Evolutionary conservation across 164 flowering plant genomes (phyloP), one percentile per base, ranked within the genome.

Genomic region (Nelumbo lutea): DNA sequence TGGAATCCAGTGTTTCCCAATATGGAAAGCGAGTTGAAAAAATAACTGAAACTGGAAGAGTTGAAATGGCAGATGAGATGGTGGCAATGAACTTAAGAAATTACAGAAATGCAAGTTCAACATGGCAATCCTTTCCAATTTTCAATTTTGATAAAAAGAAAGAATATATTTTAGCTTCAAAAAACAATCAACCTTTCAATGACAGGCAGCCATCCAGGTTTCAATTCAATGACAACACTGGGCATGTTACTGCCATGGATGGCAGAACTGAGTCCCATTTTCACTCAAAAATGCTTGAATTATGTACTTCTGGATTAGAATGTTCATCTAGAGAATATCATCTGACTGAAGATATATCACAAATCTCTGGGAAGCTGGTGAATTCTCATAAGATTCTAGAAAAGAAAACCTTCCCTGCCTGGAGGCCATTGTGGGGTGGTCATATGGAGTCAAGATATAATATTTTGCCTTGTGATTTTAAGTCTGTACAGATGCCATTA

Each of bases 71-170:
- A 55, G 61, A 72, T 45, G 67, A 68, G 65, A 58, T 44, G 66
- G 39, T 62, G 59, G 56, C 59, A 14, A 46, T 6, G 42, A 64
- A 73, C 63, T 62, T 71, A 10, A 53, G 48, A 13, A 59, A 65
- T 59, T 61, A 47, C 10, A 68, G 64, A 66, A 74, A 63, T 7
- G 72, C 68, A 61, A 72, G 66, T 9, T 70, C 70, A n/a, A 75
- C 70, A 57, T n/a, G 59, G 51, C 65, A 68, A 14, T 41, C 75
- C 55, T 77, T 77, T 67, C 78, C 76, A 0, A 65, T 67, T 47
- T 75, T 72, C 64, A 71, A 53, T 39, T 52, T 51, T 64, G 50
- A 61, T 4, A 65, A 38, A 59, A 73, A 59, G 42, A 71, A 62
- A 58, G 75, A 76, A 44, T 40, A 52, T 41, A 13, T 4, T 43